Conservation (phyloP, 352 stramenopile genomes). For the Phytophthora pseudosyringae region DNA sequence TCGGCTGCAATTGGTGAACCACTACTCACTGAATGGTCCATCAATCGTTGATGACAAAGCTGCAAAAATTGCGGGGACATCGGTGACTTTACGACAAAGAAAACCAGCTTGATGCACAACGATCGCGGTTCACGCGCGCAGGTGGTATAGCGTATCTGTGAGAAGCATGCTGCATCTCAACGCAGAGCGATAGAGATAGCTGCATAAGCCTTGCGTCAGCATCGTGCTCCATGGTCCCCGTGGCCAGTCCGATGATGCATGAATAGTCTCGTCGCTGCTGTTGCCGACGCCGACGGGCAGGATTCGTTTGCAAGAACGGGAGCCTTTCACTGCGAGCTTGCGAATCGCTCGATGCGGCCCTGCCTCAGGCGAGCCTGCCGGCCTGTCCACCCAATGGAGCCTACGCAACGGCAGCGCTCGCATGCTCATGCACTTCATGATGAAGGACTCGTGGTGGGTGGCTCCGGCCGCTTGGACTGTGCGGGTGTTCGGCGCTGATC, state of each 20-base stretch:
- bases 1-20: neutral
- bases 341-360: conserved; percentile 8
- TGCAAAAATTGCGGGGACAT: no score
- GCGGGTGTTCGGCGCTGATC: conserved; percentile 24
- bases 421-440: neutral
- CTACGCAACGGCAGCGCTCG: neutral
- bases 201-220: neutral
- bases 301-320: neutral
- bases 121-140: no score
- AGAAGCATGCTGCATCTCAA: no score
- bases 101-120: no score
- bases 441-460: neutral
- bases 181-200: neutral
- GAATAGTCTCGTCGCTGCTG: neutral
- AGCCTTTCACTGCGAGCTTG: conserved; percentile 1
- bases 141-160: no score
- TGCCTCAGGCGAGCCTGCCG: conserved; percentile 9
- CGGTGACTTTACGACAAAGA: no score
- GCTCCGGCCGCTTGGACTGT: conserved; percentile 1
- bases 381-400: neutral
- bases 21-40: no score
- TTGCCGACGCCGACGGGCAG: neutral
- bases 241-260: neutral
- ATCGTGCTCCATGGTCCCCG: neutral
- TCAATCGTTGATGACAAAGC: no score